Evolutionary conservation across 305 asterid genomes (phyloP).

Genomic region (Fraxinus albicans): DNA sequence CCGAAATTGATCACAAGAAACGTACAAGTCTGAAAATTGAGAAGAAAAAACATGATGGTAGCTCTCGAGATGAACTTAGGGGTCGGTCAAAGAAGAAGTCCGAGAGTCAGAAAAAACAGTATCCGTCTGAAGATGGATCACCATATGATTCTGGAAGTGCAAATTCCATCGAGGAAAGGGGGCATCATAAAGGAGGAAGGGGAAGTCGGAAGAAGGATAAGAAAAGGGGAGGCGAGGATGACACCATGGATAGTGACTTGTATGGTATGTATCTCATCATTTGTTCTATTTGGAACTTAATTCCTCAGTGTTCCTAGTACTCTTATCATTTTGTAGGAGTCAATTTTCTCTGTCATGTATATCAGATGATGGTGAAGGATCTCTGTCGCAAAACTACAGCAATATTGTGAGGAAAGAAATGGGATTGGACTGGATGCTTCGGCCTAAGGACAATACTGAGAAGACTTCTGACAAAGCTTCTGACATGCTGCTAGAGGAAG

Average conservation of each 20-base stretch:
- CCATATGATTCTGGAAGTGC: constrained; percentile 40
- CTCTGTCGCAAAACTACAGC: constrained; percentile 30
- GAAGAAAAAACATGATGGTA: constrained; percentile 37
- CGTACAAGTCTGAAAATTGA: constrained; percentile 33
- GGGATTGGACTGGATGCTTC: constrained; percentile 97
- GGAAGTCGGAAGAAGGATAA: constrained; percentile 26
- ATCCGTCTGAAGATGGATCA: constrained; percentile 38
- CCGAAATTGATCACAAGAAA: constrained; percentile 35
- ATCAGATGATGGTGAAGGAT: constrained; percentile 43
- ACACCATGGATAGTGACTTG: constrained; percentile 20
- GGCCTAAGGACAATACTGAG: constrained; percentile 54
- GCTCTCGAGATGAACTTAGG: constrained; percentile 30
- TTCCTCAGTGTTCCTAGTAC: not conserved
- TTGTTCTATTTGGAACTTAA: not conserved
- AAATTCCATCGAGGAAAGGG: constrained; percentile 26
- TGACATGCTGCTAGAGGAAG: constrained; percentile 46
- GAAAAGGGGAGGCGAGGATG: constrained; percentile 17
- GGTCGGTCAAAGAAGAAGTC: constrained; percentile 39
- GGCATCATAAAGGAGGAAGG: constrained; percentile 23
- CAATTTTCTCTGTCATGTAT: constrained; percentile 13
- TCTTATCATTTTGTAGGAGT: constrained; percentile 1
- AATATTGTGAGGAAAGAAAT: constrained; percentile 62
- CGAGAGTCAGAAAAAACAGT: constrained; percentile 32
- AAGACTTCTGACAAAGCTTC: constrained; percentile 31
- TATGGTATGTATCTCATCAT: constrained; percentile 24